These are phyloP conservation scores for Helicocarpus griseus DNA, from an alignment of 2,329 filamentous ascomycete species.

Conservation along the genomic window DNA sequence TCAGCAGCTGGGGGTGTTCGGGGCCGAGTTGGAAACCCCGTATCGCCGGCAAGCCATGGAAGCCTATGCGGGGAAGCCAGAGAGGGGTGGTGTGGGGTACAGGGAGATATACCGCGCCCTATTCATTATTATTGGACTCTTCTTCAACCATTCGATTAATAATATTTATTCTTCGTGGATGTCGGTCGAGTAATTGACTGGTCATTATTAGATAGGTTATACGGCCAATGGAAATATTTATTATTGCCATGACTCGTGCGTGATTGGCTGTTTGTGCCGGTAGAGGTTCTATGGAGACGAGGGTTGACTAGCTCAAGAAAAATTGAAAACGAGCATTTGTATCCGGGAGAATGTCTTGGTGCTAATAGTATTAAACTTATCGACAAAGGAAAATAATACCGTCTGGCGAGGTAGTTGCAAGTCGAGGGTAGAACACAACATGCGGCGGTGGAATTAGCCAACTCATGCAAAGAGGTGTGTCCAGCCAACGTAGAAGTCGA, in stretches of 20 bases:
- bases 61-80: constrained; percentile 1
- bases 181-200: too few relatives aligned
- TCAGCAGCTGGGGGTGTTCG: neutral
- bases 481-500: neutral
- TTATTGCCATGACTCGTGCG: neutral
- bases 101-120: neutral
- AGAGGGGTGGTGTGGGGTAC: neutral
- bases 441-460: neutral
- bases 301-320: neutral
- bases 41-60: too few relatives aligned
- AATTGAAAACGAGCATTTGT: neutral
- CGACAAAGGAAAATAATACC: neutral
- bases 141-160: too few relatives aligned
- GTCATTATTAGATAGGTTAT: neutral
- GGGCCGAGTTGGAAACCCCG: neutral
- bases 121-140: neutral
- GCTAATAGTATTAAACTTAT: neutral
- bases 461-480: neutral
- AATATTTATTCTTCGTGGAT: too few relatives aligned
- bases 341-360: neutral
- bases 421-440: neutral
- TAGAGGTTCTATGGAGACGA: neutral
- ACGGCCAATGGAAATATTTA: neutral
- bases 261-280: neutral
- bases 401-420: neutral